Base-by-base conservation (phyloP, 1,284 basidiomycete species). In the Apiotrichum mycotoxinovorans region DNA sequence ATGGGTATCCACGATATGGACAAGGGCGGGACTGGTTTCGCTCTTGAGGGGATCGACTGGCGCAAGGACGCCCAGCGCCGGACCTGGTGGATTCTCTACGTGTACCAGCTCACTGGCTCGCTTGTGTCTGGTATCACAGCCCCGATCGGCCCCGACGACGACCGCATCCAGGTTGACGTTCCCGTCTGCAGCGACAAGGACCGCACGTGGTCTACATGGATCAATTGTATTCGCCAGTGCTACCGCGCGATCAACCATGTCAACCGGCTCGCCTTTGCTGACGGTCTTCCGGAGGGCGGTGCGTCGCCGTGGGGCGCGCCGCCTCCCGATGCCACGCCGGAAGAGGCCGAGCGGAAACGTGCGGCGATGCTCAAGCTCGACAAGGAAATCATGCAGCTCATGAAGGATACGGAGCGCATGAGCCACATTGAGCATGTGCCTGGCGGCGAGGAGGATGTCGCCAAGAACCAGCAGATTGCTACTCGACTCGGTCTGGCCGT, bases 391-490 rank as follows among this genome's bases (percentile, higher is more conserved):
- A 63, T 72, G 51, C 65, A 71, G 10, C 52, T 75, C 49, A 65
- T 79, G 58, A 72, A 71, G 57, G 57, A 73, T 30, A 69, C 72
- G 3, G 77, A 79, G 61, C 54, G 55, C 42, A 68, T 63, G 47
- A 54, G 64, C 11, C 57, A 74, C 14, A 70, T 73, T 46, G 71
- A 75, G n/a, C 63, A 73, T 18, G 73, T 75, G 2, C 70, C 74
- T 1, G 76, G 76, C 33, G 73, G 71, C 33, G 77, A 79, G 54
- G 77, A 76, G 53, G 75, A 77, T 47, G 73, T 78, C 11, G 73
- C 71, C 11, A 62, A 72, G 23, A 77, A 77, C 49, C 74, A 74
- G 51, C 74, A 77, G 45, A 64, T 75, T 17, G 67, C 71, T 4
- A 68, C 71, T 18, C 55, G 71, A 15, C 61, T 78, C 43, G 73